Evolutionary conservation across 2,329 filamentous ascomycete species (phyloP), one percentile per base, ranked within the genome.

Genomic region (Pseudogymnoascus sp.): DNA sequence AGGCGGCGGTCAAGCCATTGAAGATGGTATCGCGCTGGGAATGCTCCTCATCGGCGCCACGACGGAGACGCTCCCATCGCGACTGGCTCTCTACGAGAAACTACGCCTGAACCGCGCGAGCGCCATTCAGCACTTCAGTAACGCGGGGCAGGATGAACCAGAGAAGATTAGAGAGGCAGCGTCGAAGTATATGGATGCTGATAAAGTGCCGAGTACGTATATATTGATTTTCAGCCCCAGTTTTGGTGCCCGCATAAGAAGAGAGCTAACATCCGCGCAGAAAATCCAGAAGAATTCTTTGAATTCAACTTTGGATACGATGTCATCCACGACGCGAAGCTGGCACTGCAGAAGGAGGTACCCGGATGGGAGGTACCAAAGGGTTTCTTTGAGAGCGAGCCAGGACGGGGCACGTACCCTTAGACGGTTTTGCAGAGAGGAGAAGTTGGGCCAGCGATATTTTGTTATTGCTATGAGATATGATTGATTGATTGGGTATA

Each of bases 91-190:
- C 3, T 79, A 69, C 59, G 70, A 75, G 42, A 66, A 66, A 36
- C 69, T 71, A 29, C 65, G 73, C n/a, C 66, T 65, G 15, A 68
- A 69, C 51, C 64, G 74, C 9, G 70, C 73, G 1, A 72, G 72
- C 12, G 71, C 67, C 1, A 72, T 77, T n/a, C 75, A 77, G 61
- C 69, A 78, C 42, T 69, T 78, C 58, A 74, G 72, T 42, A 75
- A 77, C 51, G 72, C 73, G 0, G 76, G 74, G 2, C 68, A 71
- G 51, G 72, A 74, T 25, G 69, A 74, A 51, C 55, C 68, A 0
- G 63, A 69, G 31, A 66, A 70, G 17, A 70, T 75, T 2, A 64
- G 67, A 5, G 62, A 69, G 2, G 71, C 74, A 5, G 70, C 73
- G 0, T 55, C 65, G 10, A 64, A 71, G 25, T 65, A 63, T 36